Conservation (phyloP, 2,329 filamentous ascomycete species). For the Fusarium buxicola region DNA sequence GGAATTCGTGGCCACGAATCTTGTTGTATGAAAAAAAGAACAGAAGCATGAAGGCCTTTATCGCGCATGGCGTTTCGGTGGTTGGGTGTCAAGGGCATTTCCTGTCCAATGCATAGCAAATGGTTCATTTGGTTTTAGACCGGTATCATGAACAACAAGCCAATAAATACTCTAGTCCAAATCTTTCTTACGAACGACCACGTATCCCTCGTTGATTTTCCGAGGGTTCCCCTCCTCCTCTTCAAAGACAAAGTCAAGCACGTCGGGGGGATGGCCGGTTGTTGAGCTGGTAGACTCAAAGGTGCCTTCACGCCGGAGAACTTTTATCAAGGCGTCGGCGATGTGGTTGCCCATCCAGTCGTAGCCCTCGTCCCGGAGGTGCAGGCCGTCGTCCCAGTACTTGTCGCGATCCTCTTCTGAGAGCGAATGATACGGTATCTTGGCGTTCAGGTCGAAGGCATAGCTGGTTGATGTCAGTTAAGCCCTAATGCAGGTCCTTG, state of each 20-base stretch:
- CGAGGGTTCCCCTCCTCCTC: constrained; percentile 63
- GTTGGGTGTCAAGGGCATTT: constrained; percentile 31
- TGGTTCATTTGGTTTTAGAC: constrained; percentile 32
- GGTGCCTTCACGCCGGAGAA: constrained; percentile 54
- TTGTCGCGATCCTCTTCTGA: constrained; percentile 56
- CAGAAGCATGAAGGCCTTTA: constrained; percentile 33
- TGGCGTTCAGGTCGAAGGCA: constrained; percentile 66
- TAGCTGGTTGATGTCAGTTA: constrained; percentile 56
- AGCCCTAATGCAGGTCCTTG: too few relatives aligned
- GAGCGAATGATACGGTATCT: constrained; percentile 66
- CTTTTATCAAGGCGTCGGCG: constrained; percentile 62
- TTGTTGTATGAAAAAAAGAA: constrained; percentile 52
- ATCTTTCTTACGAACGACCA: constrained; percentile 65
- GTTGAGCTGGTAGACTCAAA: constrained; percentile 21
- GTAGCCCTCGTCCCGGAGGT: constrained; percentile 70
- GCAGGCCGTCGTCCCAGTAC: constrained; percentile 72
- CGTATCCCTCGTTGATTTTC: constrained; percentile 63
- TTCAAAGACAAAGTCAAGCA: constrained; percentile 52
- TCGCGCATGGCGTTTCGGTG: constrained; percentile 40
- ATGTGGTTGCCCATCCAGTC: constrained; percentile 70
- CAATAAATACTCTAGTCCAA: constrained; percentile 56
- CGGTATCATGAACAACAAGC: constrained; percentile 22
- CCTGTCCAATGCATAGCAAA: constrained; percentile 35
- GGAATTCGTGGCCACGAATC: constrained; percentile 68
- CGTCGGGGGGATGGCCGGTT: background rate